Base-by-base conservation (phyloP, 768 basidiomycete species). In the Russula sp. region DNA sequence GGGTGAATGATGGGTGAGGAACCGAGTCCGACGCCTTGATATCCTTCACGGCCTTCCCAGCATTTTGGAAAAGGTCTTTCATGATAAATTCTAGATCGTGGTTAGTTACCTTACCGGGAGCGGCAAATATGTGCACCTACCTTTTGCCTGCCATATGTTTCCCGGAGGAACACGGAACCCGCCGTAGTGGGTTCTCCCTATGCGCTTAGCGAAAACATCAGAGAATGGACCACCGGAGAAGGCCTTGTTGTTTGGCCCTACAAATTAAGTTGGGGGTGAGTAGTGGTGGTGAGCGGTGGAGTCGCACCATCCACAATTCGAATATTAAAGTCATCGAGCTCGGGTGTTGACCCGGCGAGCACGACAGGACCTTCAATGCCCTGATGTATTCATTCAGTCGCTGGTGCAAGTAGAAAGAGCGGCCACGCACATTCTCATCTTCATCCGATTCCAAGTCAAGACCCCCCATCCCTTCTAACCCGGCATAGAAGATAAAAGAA, bases 401-500 rank as follows among this genome's bases (percentile, higher is more conserved):
- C 35, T 20, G 10, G 20, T 32, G 11, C 57, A 31, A 49, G 40
- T 18, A 59, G 22, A 22, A 35, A 55, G 68, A 20, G 69, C 59
- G 61, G 27, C n/a, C 56, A 27, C 82, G 27, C 67, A 93, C 92
- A 72, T 89, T 82, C 64, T 89, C 84, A 55, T 87, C 77, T 69
- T 87, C 85, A 37, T 87, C 85, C 0, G 84, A 88, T 55, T 89
- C 87, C 79, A 97, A 81, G 62, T 89, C 85, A 31, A 98, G 63
- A 3, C 82, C 85, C 14, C 96, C 94, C 1, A 94, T 75, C 0
- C 94, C 95, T 69, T 98, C 94, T 35, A 95, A 74, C 0, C 93
- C 94, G 66, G 89, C 75, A 70, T 98, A 96, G 71, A 93, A 96
- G 56, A 98, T 81, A 2, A 88, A 77, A 2, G 94, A 92, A 35